phyloP scores from a whole-genome alignment of 306 rosid species.

The Pyrus betulifolia region DNA sequence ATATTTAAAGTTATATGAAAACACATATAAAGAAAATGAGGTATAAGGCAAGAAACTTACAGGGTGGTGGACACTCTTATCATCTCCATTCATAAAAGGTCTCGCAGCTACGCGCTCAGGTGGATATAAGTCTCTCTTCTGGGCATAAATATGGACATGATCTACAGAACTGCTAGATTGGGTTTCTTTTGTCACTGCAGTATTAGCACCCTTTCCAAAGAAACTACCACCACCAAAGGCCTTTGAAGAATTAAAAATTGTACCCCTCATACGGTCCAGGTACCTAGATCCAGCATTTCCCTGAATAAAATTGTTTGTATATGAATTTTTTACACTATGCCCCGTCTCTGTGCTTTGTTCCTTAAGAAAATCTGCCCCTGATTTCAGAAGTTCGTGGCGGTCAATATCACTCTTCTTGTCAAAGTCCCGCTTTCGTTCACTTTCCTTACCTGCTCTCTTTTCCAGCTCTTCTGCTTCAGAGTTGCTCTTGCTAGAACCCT shows the following conservation, averaged over 20 bases:
- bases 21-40: not conserved
- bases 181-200: slow-evolving; percentile 52
- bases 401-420: slow-evolving; percentile 66
- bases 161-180: slow-evolving; percentile 57
- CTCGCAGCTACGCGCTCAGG: slow-evolving; percentile 57
- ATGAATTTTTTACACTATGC: slow-evolving; percentile 39
- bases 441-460: slow-evolving; percentile 74
- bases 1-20: not conserved
- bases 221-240: slow-evolving; percentile 70
- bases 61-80: slow-evolving; percentile 49
- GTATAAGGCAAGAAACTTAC: slow-evolving; percentile 49
- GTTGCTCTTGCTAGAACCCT: slow-evolving; percentile 88
- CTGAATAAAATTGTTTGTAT: slow-evolving; percentile 41
- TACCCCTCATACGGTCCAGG: slow-evolving; percentile 88
- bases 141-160: slow-evolving; percentile 45
- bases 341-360: slow-evolving; percentile 47
- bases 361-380: slow-evolving; percentile 49
- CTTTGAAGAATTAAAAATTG: slow-evolving; percentile 79
- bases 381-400: slow-evolving; percentile 54
- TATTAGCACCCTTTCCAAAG: slow-evolving; percentile 66
- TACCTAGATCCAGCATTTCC: slow-evolving; percentile 80
- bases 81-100: slow-evolving; percentile 57
- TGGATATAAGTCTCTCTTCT: slow-evolving; percentile 49
- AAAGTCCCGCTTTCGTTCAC: slow-evolving; percentile 57
- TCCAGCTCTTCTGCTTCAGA: slow-evolving; percentile 93